phyloP scores from a whole-genome alignment of 768 basidiomycete genomes.

The Auricularia auricula-judae region DNA sequence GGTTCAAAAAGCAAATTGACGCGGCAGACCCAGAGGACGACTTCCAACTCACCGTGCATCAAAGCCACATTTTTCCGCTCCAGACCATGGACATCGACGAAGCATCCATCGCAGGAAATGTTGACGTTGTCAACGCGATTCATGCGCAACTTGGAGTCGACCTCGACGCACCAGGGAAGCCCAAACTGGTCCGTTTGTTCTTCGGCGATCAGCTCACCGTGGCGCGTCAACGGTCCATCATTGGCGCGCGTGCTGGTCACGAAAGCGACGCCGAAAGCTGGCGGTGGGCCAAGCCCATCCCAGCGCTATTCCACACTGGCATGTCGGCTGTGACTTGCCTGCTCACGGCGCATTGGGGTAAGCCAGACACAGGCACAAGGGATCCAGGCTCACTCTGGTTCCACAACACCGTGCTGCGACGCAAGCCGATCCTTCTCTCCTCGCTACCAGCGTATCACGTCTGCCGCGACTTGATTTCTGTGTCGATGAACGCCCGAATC shows the following conservation, averaged over 20 bases:
- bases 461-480: constrained; percentile 26
- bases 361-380: constrained; percentile 13
- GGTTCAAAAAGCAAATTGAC: constrained; percentile 14
- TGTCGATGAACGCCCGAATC: constrained; percentile 23
- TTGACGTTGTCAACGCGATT: constrained; percentile 21
- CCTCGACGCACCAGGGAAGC: constrained; percentile 1
- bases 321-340: constrained; percentile 22
- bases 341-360: constrained; percentile 23
- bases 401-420: constrained; percentile 24
- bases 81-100: constrained; percentile 28
- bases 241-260: constrained; percentile 21
- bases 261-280: constrained; percentile 17
- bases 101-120: constrained; percentile 23
- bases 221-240: constrained; percentile 21
- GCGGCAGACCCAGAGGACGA: constrained; percentile 11
- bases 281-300: constrained; percentile 16
- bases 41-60: constrained; percentile 20
- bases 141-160: constrained; percentile 16
- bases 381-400: constrained; percentile 25
- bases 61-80: constrained; percentile 19
- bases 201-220: constrained; percentile 28
- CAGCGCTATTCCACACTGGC: constrained; percentile 29
- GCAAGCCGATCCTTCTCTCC: constrained; percentile 24
- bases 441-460: constrained; percentile 24
- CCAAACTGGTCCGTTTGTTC: constrained; percentile 10